phyloP scores from a whole-genome alignment of 1,284 basidiomycete genomes.

The Tranzscheliella williamsii region DNA sequence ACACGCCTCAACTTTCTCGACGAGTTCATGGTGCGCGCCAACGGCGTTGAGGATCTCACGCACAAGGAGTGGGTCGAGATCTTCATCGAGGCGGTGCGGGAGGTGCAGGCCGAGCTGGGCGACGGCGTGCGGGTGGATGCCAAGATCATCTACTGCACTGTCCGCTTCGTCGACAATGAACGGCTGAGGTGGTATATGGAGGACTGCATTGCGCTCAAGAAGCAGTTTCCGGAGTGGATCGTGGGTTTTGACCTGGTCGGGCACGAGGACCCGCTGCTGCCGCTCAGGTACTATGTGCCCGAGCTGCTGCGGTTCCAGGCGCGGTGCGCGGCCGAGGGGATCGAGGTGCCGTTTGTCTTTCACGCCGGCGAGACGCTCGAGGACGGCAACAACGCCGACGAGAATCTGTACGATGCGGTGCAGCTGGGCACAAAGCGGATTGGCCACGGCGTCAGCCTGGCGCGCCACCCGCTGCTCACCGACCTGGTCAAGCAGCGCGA shows the following conservation, averaged over 20 bases:
- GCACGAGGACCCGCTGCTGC: slow-evolving; percentile 70
- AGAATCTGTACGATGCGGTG: slow-evolving; percentile 77
- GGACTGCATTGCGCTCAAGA: slow-evolving; percentile 74
- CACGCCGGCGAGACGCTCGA: slow-evolving; percentile 78
- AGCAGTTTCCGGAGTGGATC: slow-evolving; percentile 74
- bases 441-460: slow-evolving; percentile 75
- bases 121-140: slow-evolving; percentile 27
- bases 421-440: slow-evolving; percentile 76
- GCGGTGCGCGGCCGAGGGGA: slow-evolving; percentile 67
- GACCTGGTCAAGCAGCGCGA: slow-evolving; percentile 69
- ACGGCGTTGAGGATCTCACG: slow-evolving; percentile 68
- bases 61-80: slow-evolving; percentile 70
- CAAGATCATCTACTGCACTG: slow-evolving; percentile 68
- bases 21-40: slow-evolving; percentile 69
- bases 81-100: slow-evolving; percentile 68
- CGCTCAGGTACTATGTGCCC: slow-evolving; percentile 71
- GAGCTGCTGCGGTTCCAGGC: slow-evolving; percentile 69
- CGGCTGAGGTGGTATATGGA: slow-evolving; percentile 71
- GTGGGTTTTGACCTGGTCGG: slow-evolving; percentile 80
- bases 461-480: slow-evolving; percentile 74
- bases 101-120: slow-evolving; percentile 58
- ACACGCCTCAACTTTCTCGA: slow-evolving; percentile 70
- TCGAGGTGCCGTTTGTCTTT: slow-evolving; percentile 76
- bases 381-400: slow-evolving; percentile 70
- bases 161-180: slow-evolving; percentile 68